Conservation (phyloP, 2,329 filamentous ascomycete genomes). For the Zymoseptoria pseudotritici region DNA sequence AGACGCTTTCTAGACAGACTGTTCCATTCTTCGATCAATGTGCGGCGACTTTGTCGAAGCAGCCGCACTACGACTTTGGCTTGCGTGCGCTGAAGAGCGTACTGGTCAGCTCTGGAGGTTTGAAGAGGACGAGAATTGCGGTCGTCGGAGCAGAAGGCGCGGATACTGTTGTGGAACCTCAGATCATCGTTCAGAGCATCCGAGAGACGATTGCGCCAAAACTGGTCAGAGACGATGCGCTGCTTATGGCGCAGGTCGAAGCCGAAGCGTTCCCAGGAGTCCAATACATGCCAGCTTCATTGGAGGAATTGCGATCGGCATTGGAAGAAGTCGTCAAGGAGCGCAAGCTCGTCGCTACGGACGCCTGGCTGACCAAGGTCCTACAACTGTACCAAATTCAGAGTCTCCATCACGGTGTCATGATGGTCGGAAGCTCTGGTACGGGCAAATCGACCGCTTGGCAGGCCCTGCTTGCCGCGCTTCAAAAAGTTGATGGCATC, state of each 20-base stretch:
- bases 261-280: slow-evolving; percentile 83
- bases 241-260: slow-evolving; percentile 80
- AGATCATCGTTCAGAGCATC: slow-evolving; percentile 97
- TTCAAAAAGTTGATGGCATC: slow-evolving; percentile 82
- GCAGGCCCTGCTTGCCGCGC: slow-evolving; percentile 82
- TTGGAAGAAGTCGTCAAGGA: slow-evolving; percentile 78
- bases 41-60: slow-evolving; percentile 72
- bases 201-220: slow-evolving; percentile 98
- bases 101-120: slow-evolving; percentile 88
- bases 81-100: slow-evolving; percentile 97
- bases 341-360: slow-evolving; percentile 79
- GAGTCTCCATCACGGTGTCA: slow-evolving; percentile 95
- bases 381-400: slow-evolving; percentile 97
- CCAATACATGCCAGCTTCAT: slow-evolving; percentile 81
- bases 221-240: slow-evolving; percentile 84
- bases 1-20: slow-evolving; percentile 85
- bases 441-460: slow-evolving; percentile 94
- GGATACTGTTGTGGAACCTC: slow-evolving; percentile 74
- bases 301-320: slow-evolving; percentile 69
- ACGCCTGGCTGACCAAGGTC: slow-evolving; percentile 95
- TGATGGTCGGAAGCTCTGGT: slow-evolving; percentile 99
- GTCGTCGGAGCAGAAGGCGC: slow-evolving; percentile 46
- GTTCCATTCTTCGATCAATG: slow-evolving; percentile 98
- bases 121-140: slow-evolving; percentile 77
- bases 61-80: slow-evolving; percentile 98